phyloP scores from a whole-genome alignment of 1,139 yeast species.

The Geotrichum histeridarum region DNA sequence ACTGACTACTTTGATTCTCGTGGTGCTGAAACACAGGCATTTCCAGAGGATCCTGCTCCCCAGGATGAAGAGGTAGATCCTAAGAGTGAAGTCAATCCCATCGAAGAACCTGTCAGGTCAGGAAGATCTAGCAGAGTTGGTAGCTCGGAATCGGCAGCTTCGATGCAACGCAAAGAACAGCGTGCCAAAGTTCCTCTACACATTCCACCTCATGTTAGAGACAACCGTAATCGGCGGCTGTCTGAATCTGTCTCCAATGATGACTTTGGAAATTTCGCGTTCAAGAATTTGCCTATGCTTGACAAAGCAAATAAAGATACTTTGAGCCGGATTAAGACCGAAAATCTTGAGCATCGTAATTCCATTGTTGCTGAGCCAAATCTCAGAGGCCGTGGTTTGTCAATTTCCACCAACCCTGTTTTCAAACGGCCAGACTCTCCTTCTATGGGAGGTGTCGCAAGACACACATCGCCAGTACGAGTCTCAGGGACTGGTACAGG shows the following conservation, averaged over 20 bases:
- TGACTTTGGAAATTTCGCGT: conserved; percentile 92
- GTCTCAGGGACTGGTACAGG: not conserved
- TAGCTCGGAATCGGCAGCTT: conserved; percentile 19
- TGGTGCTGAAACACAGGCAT: conserved; percentile 56
- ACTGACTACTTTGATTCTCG: conserved; percentile 89
- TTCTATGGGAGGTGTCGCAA: conserved; percentile 4
- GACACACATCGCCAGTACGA: conserved; percentile 19
- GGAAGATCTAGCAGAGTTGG: conserved; percentile 21
- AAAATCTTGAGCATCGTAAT: conserved; percentile 52
- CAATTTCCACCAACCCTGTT: conserved; percentile 23
- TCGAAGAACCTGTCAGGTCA: conserved; percentile 15
- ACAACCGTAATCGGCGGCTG: conserved; percentile 56
- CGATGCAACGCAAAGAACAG: conserved; percentile 11
- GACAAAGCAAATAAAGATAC: conserved; percentile 94
- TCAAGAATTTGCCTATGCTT: conserved; percentile 79
- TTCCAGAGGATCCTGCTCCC: conserved; percentile 23
- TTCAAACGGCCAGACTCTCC: conserved; percentile 22
- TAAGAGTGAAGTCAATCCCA: conserved; percentile 9
- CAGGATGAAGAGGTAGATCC: conserved; percentile 27
- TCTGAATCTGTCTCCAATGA: conserved; percentile 51
- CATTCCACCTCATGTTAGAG: conserved; percentile 54
- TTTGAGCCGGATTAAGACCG: conserved; percentile 76
- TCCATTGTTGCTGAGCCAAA: conserved; percentile 5
- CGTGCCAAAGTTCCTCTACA: conserved; percentile 39
- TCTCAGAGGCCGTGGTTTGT: conserved; percentile 28